Evolutionary conservation across 345 rosid genomes (phyloP).

Genomic region (Barbarea vulgaris): DNA sequence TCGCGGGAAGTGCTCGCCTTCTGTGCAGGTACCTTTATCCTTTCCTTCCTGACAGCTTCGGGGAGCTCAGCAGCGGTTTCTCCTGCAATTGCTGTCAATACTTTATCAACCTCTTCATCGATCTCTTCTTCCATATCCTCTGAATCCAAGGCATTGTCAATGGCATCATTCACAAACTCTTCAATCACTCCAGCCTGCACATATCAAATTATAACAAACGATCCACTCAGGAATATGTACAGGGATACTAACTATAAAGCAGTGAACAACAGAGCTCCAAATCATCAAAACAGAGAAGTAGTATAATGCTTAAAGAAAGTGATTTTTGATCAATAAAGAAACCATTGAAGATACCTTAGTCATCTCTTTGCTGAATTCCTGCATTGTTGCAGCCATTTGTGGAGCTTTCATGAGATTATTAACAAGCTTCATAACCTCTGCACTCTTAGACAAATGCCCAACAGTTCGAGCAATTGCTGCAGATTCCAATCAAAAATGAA

Average conservation of each 20-base stretch:
- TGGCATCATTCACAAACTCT: constrained; percentile 81
- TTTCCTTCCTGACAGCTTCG: constrained; percentile 77
- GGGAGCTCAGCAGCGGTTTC: constrained; percentile 96
- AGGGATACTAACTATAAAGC: background rate
- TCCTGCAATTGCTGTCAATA: constrained; percentile 87
- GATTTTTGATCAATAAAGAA: background rate
- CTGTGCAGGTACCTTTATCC: constrained; percentile 67
- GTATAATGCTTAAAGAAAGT: background rate
- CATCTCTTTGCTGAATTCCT: constrained; percentile 95
- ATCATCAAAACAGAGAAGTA: background rate
- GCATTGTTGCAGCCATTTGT: constrained; percentile 88
- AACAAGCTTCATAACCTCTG: constrained; percentile 96
- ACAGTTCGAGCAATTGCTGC: constrained; percentile 92
- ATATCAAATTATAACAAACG: constrained; percentile 20
- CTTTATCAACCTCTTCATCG: constrained; percentile 95
- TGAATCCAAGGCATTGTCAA: constrained; percentile 76
- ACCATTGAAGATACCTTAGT: constrained; percentile 53
- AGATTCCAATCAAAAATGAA: background rate
- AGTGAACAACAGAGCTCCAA: background rate
- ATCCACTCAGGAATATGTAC: background rate
- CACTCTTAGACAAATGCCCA: constrained; percentile 87
- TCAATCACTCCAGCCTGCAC: constrained; percentile 86
- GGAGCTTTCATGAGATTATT: constrained; percentile 96
- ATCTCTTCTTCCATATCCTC: constrained; percentile 93
- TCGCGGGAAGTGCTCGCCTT: constrained; percentile 56